Base-by-base conservation (phyloP, 345 rosid species). In the Populus alba region DNA sequence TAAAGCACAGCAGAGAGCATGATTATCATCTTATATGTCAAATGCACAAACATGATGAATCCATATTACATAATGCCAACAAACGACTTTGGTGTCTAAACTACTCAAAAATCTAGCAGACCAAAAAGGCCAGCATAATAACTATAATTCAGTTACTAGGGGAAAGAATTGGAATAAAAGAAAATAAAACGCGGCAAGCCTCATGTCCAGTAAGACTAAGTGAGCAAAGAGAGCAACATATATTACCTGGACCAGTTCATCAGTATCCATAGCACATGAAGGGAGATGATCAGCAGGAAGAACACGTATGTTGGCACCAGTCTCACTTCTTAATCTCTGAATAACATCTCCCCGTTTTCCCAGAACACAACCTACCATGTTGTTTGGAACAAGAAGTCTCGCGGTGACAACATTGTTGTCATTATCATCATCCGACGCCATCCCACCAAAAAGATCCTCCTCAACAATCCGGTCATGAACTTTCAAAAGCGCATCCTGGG, bases 211-310 rank as follows among this genome's bases (percentile, higher is more conserved):
- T 38, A 35, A 38, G 27, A 67, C 23, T 22, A 18, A 69, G 66
- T 25, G 29, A 68, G 53, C 13, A 37, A 68, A 53, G 74, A 39
- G 68, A 53, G 57, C 37, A 9, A 47, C 38, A 27, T 7, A 83
- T 27, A 31, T 75, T 73, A 89, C 94, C 90, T 88, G 94, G 68
- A 91, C 91, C 80, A 89, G 71, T 74, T 91, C 94, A 75, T 89
- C 94, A 5, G 89, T 81, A 66, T 51, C 77, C 86, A 82, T 73
- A 45, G 92, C 94, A 81, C 89, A 87, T 15, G 84, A 70, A 45
- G 91, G 90, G 66, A 91, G 87, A 72, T 80, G 87, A 61, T 88
- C 89, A 29, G 82, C 78, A 11, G 89, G 83, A 80, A 89, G 91
- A 63, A 89, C 86, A 39, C 91, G 89, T 61, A 89, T 87, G 77